Evolutionary conservation across 78 protist species (phyloP), one percentile per base, ranked within the genome.

Genomic region (Corallochytrium limacisporum): DNA sequence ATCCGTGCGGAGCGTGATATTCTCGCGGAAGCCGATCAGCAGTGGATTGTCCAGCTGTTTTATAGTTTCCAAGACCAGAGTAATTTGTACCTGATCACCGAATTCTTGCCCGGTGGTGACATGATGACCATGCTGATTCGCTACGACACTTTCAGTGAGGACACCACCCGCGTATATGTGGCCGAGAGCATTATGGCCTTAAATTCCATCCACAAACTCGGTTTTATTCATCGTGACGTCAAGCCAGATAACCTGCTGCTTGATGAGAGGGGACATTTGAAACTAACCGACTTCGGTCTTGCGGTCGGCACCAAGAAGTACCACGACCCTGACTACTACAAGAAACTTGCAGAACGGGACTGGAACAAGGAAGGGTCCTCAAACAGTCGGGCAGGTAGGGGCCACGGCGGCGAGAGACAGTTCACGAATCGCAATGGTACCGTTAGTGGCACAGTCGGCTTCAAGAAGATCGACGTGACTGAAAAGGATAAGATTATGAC

Each of bases 241-340:
- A 91, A 91, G 63, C 96, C 93, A 0, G 90, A 81, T 40, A 84
- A 84, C 77, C 18, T 75, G 20, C 77, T 84, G 28, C 33, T 84
- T 32, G 65, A 60, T 15, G 48, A 24, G 16, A 60, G 22, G 33
- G 75, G 75, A 33, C 69, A 69, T 24, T 10, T 69, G 13, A 69
- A 69, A 24, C 65, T 69, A 24, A 24, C 75, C 15, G 75, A 69
- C 43, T 69, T 69, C 57, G 75, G 75, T 6, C 62, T 57, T 24
- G 42, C 59, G 12, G 47, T 56, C 24, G 70, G 70, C 16, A 18
- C 47, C 43, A 63, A 63, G 56, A 63, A 63, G 51, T 35, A 36
- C 16, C 57, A 65, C 29, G 61, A 65, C 15, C 31, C 46, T 8
- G 53, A 31, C 16, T 47, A 35, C 43, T 47, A 50, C 22, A 31